Evolutionary conservation across 2,329 filamentous ascomycete species (phyloP), one percentile per base, ranked within the genome.

Genomic region (Penicillium paneum): DNA sequence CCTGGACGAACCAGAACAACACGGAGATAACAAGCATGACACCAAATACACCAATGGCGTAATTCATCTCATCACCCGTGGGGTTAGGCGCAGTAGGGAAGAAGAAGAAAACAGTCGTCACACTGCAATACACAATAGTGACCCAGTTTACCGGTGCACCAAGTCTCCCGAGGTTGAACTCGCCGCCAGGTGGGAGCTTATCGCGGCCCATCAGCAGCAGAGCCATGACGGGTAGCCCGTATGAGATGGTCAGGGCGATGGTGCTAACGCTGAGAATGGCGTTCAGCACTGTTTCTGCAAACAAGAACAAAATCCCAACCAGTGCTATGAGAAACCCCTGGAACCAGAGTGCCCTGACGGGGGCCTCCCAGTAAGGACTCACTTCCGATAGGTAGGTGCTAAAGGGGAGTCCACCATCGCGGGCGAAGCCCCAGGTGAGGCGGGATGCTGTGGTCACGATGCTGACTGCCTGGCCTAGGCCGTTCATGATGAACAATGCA

Each of bases 21-120:
- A 80, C 49, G 0, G 79, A 73, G 13, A 82, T 70, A 3, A 80
- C 68, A 44, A 82, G 60, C 79, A 82, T 80, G 29, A 82, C 73
- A 0, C 78, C 80, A 57, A 83, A 82, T 0, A 82, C 80, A 1
- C 75, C 80, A 58, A 82, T 81, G 8, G 81, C 80, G 62, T 78
- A 83, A 62, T 83, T 83, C 80, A 82, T 83, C 52, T 82, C 78
- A n/a, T 69, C 66, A 0, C 70, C 64, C 0, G 72, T 56, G 0
- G 80, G 80, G 47, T 75, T 74, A 0, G 79, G 79, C 0, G 56
- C 58, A 0, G 65, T 63, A 0, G 80, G 80, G 58, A 82, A 82
- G 67, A 82, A 80, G 72, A 82, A 82, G 64, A 82, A 81, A n/a
- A 82, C 71, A 0, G 78, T 79, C 1, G 79, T 81, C 39, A 82